Evolutionary conservation across 345 rosid genomes (phyloP).

Genomic region (Citrus mangshanensis): DNA sequence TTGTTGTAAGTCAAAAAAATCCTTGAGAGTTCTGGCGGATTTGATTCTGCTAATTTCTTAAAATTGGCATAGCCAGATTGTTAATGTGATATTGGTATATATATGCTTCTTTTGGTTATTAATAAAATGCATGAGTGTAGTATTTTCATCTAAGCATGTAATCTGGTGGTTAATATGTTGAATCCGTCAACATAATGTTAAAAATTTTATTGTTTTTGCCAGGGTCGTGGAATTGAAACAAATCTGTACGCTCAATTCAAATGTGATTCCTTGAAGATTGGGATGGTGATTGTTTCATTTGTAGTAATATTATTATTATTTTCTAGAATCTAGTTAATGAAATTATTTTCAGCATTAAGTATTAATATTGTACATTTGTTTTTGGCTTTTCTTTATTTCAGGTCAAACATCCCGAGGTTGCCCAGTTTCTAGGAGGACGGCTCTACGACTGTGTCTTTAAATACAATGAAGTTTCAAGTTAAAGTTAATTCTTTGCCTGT

Average conservation of each 20-base stretch:
- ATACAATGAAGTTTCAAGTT: conserved; percentile 62
- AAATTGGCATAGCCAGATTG: background rate
- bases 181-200: background rate
- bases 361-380: background rate
- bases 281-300: conserved; percentile 58
- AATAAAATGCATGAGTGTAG: background rate
- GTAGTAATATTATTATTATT: background rate
- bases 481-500: conserved; percentile 10
- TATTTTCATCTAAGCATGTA: background rate
- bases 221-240: conserved; percentile 99
- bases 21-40: background rate
- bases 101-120: too few species aligned
- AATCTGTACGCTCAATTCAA: conserved; percentile 95
- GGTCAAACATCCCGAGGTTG: conserved; percentile 99
- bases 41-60: background rate
- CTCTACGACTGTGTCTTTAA: conserved; percentile 97
- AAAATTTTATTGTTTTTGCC: conserved; percentile 24
- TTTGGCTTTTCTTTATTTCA: conserved; percentile 21
- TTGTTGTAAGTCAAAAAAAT: background rate
- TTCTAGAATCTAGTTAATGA: background rate
- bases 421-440: conserved; percentile 96
- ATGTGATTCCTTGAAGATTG: conserved; percentile 96
- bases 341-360: background rate
- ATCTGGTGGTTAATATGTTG: background rate
- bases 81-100: too few species aligned